phyloP scores from a whole-genome alignment of 257 asterid genomes.

The Plantago major region DNA sequence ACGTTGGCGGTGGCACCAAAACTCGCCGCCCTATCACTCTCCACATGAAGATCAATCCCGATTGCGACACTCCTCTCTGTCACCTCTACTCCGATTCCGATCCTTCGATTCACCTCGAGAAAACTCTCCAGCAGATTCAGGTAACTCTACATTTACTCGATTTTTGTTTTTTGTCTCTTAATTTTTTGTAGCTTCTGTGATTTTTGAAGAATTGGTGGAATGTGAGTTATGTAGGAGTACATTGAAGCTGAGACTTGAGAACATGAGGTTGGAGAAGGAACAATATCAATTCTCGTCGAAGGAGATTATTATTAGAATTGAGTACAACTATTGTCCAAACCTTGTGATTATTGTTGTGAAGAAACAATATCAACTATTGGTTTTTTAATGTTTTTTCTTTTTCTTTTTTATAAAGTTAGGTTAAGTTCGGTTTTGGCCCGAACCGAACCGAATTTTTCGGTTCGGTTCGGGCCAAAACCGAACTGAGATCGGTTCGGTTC shows the following conservation, averaged over 20 bases:
- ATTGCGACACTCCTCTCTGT: conserved; percentile 71
- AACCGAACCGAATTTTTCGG: too few species aligned
- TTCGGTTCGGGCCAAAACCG: too few species aligned
- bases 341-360: conserved; percentile 87
- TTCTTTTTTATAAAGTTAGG: too few species aligned
- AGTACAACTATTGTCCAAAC: conserved; percentile 86
- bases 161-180: neutral
- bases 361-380: too few species aligned
- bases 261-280: conserved; percentile 86
- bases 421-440: too few species aligned
- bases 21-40: conserved; percentile 96
- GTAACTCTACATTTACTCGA: conserved; percentile 22
- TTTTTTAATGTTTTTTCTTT: too few species aligned
- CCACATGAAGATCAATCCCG: conserved; percentile 91
- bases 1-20: conserved; percentile 98
- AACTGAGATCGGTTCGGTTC: too few species aligned
- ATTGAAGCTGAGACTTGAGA: conserved; percentile 97
- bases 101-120: conserved; percentile 58
- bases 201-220: neutral
- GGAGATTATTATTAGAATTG: conserved; percentile 74
- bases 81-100: conserved; percentile 71
- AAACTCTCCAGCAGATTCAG: conserved; percentile 82
- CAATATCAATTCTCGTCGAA: conserved; percentile 77
- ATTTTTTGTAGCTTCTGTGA: neutral
- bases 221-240: conserved; percentile 44